Base-by-base conservation (phyloP, 192 early-diverging fungal species). In the Phycomyces blakesleeanus region DNA sequence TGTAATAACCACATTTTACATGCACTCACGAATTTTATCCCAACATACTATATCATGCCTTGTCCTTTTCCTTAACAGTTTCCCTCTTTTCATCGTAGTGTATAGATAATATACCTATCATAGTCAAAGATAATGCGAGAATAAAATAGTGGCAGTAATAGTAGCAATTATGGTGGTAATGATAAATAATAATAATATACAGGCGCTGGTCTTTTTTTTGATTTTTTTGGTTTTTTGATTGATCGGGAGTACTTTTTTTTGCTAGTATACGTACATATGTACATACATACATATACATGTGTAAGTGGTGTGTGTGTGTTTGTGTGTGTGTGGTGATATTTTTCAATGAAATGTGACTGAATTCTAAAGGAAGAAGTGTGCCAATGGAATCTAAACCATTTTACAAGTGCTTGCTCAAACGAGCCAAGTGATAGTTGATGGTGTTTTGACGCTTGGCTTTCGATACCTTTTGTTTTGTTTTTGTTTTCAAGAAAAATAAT, bases 361-460 rank as follows among this genome's bases (percentile, higher is more conserved):
- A 11, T 18, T n/a, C 3, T 14, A 1, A 3, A 47, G 11, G 44
- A 11, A n/a, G 11, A 47, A 18, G 44, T 47, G 44, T n/a, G 5
- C 1, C 11, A 11, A 18, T 14, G 18, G 14, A 14, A 14, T 41
- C 40, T 41, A 6, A 41, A 47, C 22, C 25, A 51, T 44, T 74
- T 59, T 79, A 82, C 29, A 79, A 68, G 57, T 82, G 81, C 60
- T 79, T 82, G 60, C 78, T 76, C 21, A 82, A 76, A 53, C 81
- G 81, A 41, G 81, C 81, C 59, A 82, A 63, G 63, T 82, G 81
- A 38, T 82, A 82, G 59, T 82, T 82, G 68, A 79, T 73, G 56
- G 81, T 82, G 67, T 79, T 82, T 44, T 71, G 73, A 27, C 70
- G 55, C 51, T 82, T 76, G 42, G 64, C 29, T 57, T 76, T 79